phyloP scores from a whole-genome alignment of 2,329 filamentous ascomycete genomes.

The Blastomyces percursus region DNA sequence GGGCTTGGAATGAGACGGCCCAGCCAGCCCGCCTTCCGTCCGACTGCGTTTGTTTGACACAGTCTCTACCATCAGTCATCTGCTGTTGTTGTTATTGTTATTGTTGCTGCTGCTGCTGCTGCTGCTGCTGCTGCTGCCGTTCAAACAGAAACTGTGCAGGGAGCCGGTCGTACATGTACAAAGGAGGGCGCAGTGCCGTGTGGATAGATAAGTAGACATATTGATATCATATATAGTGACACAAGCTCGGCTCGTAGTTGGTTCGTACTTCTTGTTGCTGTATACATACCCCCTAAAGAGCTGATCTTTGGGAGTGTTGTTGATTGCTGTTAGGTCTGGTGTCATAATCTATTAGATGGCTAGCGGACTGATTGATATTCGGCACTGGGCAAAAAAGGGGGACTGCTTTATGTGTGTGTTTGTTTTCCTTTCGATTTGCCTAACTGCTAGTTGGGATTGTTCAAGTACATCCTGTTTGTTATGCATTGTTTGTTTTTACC shows the following conservation, averaged over 20 bases:
- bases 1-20: neutral
- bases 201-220: no score
- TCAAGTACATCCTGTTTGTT: no score
- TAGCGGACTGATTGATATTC: no score
- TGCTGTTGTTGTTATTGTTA: no score
- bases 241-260: neutral
- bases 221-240: neutral
- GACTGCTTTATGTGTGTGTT: neutral
- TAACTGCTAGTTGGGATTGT: neutral
- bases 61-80: neutral
- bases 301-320: neutral
- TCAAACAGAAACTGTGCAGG: neutral
- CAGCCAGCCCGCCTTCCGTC: neutral
- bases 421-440: neutral
- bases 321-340: neutral
- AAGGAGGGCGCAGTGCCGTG: neutral
- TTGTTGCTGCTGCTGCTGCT: no score
- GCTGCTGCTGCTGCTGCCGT: neutral
- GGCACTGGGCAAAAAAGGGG: neutral
- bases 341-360: neutral
- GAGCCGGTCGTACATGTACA: neutral
- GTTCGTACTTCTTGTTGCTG: no score
- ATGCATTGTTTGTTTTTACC: neutral
- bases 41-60: neutral
- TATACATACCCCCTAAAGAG: no score